These are phyloP conservation scores for Sclerospora graminicola DNA, from an alignment of 352 stramenopile species.

Conservation along the genomic window DNA sequence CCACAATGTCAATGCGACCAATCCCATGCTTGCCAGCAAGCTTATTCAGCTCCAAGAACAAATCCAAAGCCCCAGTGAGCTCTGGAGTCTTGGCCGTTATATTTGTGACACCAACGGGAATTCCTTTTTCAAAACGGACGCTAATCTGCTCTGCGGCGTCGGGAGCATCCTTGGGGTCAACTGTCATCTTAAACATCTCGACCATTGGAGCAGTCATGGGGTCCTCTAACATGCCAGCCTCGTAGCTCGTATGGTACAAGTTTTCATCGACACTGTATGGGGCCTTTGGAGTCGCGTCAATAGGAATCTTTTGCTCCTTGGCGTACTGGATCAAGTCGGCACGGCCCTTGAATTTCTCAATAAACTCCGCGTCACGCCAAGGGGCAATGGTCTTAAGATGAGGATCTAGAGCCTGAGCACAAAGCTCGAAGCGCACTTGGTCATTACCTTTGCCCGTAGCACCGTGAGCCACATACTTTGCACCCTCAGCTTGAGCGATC, in stretches of 20 bases:
- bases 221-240: slow-evolving; percentile 94
- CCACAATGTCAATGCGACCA: slow-evolving; percentile 98
- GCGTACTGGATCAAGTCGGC: slow-evolving; percentile 95
- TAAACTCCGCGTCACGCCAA: slow-evolving; percentile 97
- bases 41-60: slow-evolving; percentile 97
- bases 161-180: slow-evolving; percentile 90
- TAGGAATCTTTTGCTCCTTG: slow-evolving; percentile 93
- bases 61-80: slow-evolving; percentile 88
- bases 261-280: slow-evolving; percentile 99
- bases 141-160: slow-evolving; percentile 85
- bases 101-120: slow-evolving; percentile 91
- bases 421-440: slow-evolving; percentile 98
- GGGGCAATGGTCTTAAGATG: slow-evolving; percentile 94
- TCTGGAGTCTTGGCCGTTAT: slow-evolving; percentile 67
- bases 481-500: slow-evolving; percentile 87
- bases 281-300: slow-evolving; percentile 94
- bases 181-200: slow-evolving; percentile 98
- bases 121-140: slow-evolving; percentile 93
- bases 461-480: slow-evolving; percentile 92
- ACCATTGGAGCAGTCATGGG: slow-evolving; percentile 88
- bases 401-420: slow-evolving; percentile 92
- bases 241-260: slow-evolving; percentile 98
- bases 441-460: slow-evolving; percentile 99
- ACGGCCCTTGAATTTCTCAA: slow-evolving; percentile 97
- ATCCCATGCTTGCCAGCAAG: slow-evolving; percentile 94